These are phyloP conservation scores for Mucuna pruriens DNA, from an alignment of 306 rosid genomes.

Conservation along the genomic window DNA sequence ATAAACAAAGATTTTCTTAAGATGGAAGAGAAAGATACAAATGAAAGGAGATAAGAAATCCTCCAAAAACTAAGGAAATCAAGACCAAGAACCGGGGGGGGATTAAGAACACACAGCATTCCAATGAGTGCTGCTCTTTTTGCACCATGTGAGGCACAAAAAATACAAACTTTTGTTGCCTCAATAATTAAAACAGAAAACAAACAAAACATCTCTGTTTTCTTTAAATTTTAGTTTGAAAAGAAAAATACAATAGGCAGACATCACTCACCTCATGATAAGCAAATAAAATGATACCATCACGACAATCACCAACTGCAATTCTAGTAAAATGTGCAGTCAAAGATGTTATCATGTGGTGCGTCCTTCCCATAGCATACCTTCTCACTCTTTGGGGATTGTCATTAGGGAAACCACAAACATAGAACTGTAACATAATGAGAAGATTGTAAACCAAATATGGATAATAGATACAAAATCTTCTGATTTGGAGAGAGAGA, in stretches of 20 bases:
- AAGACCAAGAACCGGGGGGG: neutral
- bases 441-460: conserved; percentile 28
- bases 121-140: neutral
- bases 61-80: neutral
- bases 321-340: conserved; percentile 82
- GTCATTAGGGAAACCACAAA: conserved; percentile 88
- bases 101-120: neutral
- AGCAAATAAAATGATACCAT: conserved; percentile 80
- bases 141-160: conserved; percentile 3
- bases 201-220: conserved; percentile 10
- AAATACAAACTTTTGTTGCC: conserved; percentile 12
- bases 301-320: conserved; percentile 96
- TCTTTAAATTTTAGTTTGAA: neutral
- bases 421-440: conserved; percentile 71
- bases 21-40: neutral
- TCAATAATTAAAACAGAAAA: conserved; percentile 26
- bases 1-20: neutral
- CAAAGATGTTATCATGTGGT: conserved; percentile 73
- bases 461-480: conserved; percentile 15
- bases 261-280: conserved; percentile 80
- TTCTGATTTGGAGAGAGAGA: conserved; percentile 27
- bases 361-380: conserved; percentile 72
- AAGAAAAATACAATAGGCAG: conserved; percentile 8
- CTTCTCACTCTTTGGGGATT: conserved; percentile 69
- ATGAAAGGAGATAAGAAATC: neutral